Evolutionary conservation across 1,139 yeast species (phyloP).

Genomic region (Trichomonascaceae sp.): DNA sequence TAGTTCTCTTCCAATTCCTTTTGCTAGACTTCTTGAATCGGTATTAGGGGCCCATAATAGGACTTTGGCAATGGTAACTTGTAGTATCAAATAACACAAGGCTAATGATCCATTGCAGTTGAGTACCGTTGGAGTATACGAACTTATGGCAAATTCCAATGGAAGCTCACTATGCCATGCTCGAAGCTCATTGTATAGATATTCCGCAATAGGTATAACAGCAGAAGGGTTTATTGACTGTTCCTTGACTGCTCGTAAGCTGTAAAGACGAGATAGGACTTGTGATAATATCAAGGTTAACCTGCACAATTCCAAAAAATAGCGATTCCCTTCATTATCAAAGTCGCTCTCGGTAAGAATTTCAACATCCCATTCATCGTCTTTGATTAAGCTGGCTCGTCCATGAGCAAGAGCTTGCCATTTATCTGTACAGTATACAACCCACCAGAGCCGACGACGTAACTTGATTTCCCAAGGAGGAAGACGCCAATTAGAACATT

Average conservation of each 20-base stretch:
- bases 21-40: neutral
- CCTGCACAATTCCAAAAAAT: neutral
- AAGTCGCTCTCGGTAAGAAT: conserved; percentile 11
- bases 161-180: neutral
- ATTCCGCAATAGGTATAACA: neutral
- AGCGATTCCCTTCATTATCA: neutral
- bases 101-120: neutral
- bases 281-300: neutral
- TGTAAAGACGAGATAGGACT: neutral
- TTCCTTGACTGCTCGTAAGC: neutral
- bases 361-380: conserved; percentile 13
- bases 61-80: neutral
- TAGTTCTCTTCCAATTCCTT: neutral
- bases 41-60: neutral
- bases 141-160: neutral
- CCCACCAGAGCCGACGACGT: conserved; percentile 26
- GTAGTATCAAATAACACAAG: neutral
- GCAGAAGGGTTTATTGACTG: neutral
- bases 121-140: neutral
- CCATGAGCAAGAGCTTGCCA: conserved; percentile 28
- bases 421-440: conserved; percentile 28
- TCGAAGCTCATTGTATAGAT: neutral
- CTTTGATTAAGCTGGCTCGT: conserved; percentile 27
- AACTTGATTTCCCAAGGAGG: conserved; percentile 26
- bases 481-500: conserved; percentile 58